A percentile compares a stretch with the other conserved stretches of the same genome.
Conservation (phyloP, 2,329 filamentous ascomycete genomes). For the Diaporthe citriasiana region DNA sequence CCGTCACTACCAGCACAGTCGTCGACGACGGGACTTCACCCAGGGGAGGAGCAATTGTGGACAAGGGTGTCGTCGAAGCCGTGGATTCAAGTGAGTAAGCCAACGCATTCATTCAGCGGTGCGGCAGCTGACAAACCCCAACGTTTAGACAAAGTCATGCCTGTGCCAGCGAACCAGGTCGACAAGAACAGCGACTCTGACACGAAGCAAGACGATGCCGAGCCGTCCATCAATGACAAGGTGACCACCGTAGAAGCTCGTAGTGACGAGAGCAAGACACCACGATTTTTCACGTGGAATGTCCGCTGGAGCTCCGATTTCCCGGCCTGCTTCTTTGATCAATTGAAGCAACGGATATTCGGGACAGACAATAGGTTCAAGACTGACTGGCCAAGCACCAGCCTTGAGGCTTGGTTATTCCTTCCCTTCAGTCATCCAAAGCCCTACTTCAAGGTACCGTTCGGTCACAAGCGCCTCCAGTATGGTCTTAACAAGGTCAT, state of each 20-base stretch:
- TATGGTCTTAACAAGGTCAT: constrained; percentile 30
- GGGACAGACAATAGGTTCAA: constrained; percentile 34
- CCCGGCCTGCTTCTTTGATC: constrained; percentile 8
- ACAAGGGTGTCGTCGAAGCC: background rate
- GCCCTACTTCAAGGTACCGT: constrained; percentile 21
- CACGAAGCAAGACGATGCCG: background rate
- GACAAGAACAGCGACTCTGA: background rate
- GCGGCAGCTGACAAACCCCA: background rate
- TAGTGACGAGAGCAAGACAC: background rate
- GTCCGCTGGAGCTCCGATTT: background rate
- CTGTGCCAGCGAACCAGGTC: background rate
- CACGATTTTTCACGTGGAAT: background rate
- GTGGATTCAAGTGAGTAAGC: background rate
- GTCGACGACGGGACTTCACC: background rate
- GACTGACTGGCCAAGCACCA: constrained; percentile 22
- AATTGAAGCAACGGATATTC: constrained; percentile 33
- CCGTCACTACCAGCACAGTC: background rate
- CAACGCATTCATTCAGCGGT: too few species aligned
- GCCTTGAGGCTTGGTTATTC: constrained; percentile 7
- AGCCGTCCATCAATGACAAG: too few species aligned
- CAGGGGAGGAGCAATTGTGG: background rate
- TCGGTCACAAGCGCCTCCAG: constrained; percentile 37
- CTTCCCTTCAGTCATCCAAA: background rate
- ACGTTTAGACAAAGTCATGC: background rate
- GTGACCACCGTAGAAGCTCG: too few species aligned